phyloP scores from a whole-genome alignment of 2,329 filamentous ascomycete species.

The Cladobotryum mycophilum region DNA sequence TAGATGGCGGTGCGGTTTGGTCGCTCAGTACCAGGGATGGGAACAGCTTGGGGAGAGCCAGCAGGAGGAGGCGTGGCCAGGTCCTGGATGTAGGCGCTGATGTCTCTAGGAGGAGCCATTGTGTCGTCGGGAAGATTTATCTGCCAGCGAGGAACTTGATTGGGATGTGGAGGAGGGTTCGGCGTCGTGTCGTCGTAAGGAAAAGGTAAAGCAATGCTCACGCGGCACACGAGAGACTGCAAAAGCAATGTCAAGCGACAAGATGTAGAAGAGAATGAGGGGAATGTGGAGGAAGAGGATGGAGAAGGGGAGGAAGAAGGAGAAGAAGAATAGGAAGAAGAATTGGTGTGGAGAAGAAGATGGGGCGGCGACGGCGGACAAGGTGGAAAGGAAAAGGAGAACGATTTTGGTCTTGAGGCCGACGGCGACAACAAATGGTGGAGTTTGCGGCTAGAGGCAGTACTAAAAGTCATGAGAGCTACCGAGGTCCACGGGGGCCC shows the following conservation, averaged over 20 bases:
- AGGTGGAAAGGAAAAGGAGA: constrained; percentile 1
- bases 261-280: too few relatives aligned
- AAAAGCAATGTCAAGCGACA: neutral
- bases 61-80: constrained; percentile 59
- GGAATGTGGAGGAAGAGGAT: too few relatives aligned
- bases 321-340: constrained; percentile 1
- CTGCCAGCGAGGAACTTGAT: neutral
- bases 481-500: neutral
- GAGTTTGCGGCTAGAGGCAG: constrained; percentile 2
- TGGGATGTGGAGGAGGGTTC: too few relatives aligned
- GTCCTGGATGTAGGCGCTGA: constrained; percentile 41
- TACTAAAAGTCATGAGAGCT: neutral
- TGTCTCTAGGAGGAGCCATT: constrained; percentile 29
- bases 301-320: neutral
- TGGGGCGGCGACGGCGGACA: neutral
- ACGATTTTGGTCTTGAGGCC: neutral
- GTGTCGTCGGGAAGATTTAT: constrained; percentile 6
- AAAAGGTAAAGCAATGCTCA: constrained; percentile 1
- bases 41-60: constrained; percentile 70
- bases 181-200: too few relatives aligned
- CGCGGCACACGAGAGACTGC: constrained; percentile 3
- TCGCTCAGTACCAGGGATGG: constrained; percentile 67
- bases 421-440: constrained; percentile 4
- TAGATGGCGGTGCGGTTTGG: constrained; percentile 72
- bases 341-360: neutral